Evolutionary conservation across 257 asterid species (phyloP), one percentile per base, ranked within the genome.

Genomic region (Plantago elongata): DNA sequence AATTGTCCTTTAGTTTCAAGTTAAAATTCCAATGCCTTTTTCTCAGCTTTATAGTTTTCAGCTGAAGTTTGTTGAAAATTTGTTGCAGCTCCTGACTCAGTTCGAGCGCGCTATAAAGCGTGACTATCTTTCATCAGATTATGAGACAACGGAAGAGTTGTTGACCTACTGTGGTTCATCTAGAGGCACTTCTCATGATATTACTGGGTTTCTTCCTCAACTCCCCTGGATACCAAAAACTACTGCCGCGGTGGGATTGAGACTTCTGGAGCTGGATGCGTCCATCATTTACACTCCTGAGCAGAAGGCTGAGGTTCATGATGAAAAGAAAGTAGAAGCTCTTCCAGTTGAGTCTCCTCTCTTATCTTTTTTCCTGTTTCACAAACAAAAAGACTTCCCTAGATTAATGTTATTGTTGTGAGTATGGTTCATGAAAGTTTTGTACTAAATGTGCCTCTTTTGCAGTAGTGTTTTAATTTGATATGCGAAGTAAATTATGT

Each of bases 191-290:
- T 61, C 74, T 54, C 48, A 45, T 69, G 83, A 69, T 63, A 77
- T 72, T 51, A 62, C 74, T 54, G 87, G 71, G 60, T 67, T 73
- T 59, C 78, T 75, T 61, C 75, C 77, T 68, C 82, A 76, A 48
- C 95, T 93, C 69, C 97, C 97, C 58, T 93, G 99, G 99, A 80
- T 93, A 69, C 99, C 99, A 17, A 84, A 72, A 58, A 87, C 99
- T 30, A 80, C 84, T 5, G 84, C 95, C 65, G 99, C 95, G 40
- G 84, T 88, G 72, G 90, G 87, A 61, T 83, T 93, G 74, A 87
- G 97, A 75, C 83, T 93, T 63, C 76, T 89, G 63, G 99, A 93
- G 80, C 85, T 93, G 71, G 97, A 93, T 68, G 81, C 76, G 60
- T 87, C 96, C n/a, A 68, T 93, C 52, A 74, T 64, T 62, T 84